Evolutionary conservation across 106 monocot species (phyloP).

Genomic region (Allium fistulosum): DNA sequence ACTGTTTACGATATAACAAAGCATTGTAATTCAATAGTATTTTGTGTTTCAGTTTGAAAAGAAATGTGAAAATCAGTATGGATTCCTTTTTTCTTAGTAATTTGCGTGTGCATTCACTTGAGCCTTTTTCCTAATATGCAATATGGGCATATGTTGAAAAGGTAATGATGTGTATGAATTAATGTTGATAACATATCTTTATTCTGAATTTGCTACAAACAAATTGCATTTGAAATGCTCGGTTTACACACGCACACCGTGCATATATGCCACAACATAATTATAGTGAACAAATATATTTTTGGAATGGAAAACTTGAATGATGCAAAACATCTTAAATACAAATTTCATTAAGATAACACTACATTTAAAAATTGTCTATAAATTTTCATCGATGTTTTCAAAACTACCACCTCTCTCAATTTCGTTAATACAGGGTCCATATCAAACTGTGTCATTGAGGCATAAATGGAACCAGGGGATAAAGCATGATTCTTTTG

Average conservation of each 20-base stretch:
- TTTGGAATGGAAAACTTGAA: background rate
- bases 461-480: constrained; percentile 3
- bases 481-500: constrained; percentile 5
- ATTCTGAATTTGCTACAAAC: background rate
- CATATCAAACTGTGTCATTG: background rate
- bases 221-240: background rate
- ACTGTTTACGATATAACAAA: too few species aligned
- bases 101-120: too few species aligned
- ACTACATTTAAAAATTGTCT: background rate
- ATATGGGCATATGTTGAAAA: too few species aligned
- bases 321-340: background rate
- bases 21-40: too few species aligned
- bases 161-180: too few species aligned
- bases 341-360: background rate
- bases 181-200: background rate
- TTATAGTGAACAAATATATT: background rate
- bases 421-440: background rate
- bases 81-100: too few species aligned
- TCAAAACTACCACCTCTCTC: too few species aligned
- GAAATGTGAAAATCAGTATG: too few species aligned
- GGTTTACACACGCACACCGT: background rate
- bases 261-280: background rate
- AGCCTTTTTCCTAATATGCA: too few species aligned
- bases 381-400: too few species aligned
- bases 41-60: too few species aligned